Percentiles rank a stretch among this genome's conserved stretches.
Conservation (phyloP, 305 asterid species). For the Plantago coronopus region DNA sequence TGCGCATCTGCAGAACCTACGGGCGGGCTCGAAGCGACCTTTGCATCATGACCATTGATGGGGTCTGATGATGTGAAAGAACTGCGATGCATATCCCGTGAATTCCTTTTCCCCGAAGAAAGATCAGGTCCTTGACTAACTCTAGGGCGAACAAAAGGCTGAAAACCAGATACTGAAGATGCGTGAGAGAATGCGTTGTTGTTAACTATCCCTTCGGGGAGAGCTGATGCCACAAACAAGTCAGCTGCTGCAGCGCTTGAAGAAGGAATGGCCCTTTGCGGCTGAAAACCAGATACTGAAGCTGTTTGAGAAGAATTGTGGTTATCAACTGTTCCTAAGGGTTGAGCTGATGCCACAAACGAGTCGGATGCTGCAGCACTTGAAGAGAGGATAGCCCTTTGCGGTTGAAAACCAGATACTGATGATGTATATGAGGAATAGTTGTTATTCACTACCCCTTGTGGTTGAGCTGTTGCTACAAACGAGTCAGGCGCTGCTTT, state of each 20-base stretch:
- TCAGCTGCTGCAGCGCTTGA: conserved; percentile 63
- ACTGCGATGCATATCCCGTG: conserved; percentile 26
- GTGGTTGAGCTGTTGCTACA: conserved; percentile 52
- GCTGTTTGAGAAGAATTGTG: conserved; percentile 89
- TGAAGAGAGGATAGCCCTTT: conserved; percentile 64
- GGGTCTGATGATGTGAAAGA: conserved; percentile 36
- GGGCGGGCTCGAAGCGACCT: conserved; percentile 37
- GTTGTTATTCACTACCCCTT: conserved; percentile 74
- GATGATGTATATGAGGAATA: conserved; percentile 90
- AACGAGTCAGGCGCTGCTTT: conserved; percentile 60
- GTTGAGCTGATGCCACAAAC: conserved; percentile 51
- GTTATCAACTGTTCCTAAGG: conserved; percentile 76
- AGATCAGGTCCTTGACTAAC: conserved; percentile 38
- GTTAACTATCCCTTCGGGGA: conserved; percentile 76
- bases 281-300: conserved; percentile 92
- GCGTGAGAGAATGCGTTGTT: conserved; percentile 96
- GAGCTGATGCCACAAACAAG: conserved; percentile 53
- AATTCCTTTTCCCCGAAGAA: conserved; percentile 33
- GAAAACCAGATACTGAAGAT: conserved; percentile 92
- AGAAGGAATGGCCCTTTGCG: conserved; percentile 65
- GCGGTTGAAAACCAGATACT: conserved; percentile 91
- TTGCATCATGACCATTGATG: conserved; percentile 38
- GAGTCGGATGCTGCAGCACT: conserved; percentile 60
- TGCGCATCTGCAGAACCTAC: conserved; percentile 37
- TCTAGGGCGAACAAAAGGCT: conserved; percentile 80